Evolutionary conservation across 2,329 filamentous ascomycete genomes (phyloP).

Genomic region (Passalora sequoiae): DNA sequence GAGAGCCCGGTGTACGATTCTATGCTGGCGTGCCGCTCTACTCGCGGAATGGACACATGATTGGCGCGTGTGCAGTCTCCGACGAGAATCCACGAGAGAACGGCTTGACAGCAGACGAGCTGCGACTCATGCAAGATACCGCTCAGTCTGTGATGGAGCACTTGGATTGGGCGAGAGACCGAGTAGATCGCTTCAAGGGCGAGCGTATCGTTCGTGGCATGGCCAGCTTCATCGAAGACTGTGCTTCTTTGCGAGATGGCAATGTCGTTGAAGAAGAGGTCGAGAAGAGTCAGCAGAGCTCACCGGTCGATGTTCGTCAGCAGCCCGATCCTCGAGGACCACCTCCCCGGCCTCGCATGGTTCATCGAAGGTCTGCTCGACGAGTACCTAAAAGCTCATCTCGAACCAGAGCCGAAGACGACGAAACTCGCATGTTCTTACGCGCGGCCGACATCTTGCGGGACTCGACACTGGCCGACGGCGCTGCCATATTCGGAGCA

Average conservation of each 20-base stretch:
- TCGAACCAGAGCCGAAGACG: constrained; percentile 11
- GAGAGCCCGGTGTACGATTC: constrained; percentile 36
- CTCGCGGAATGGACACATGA: constrained; percentile 51
- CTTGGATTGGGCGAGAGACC: constrained; percentile 52
- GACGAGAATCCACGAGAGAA: constrained; percentile 54
- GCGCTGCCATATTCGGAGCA: constrained; percentile 28
- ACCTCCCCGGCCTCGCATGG: constrained; percentile 7
- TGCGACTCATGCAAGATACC: constrained; percentile 55
- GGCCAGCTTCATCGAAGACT: constrained; percentile 40
- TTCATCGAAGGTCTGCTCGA: constrained; percentile 15
- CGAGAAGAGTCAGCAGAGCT: constrained; percentile 2
- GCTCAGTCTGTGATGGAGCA: constrained; percentile 56
- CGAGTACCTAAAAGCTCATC: constrained; percentile 1
- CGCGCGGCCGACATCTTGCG: constrained; percentile 27
- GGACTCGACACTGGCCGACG: constrained; percentile 30
- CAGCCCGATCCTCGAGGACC: not conserved
- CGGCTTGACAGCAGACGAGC: constrained; percentile 46
- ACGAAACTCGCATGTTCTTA: constrained; percentile 22
- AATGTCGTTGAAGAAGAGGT: not conserved
- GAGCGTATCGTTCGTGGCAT: constrained; percentile 53
- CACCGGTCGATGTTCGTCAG: not conserved
- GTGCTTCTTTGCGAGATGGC: constrained; percentile 9
- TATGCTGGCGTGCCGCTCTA: constrained; percentile 59
- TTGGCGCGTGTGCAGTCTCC: constrained; percentile 57
- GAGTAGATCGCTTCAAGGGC: constrained; percentile 48